These are phyloP conservation scores for Backusella australiensis DNA, from an alignment of 192 early-diverging fungal species.

Conservation along the genomic window DNA sequence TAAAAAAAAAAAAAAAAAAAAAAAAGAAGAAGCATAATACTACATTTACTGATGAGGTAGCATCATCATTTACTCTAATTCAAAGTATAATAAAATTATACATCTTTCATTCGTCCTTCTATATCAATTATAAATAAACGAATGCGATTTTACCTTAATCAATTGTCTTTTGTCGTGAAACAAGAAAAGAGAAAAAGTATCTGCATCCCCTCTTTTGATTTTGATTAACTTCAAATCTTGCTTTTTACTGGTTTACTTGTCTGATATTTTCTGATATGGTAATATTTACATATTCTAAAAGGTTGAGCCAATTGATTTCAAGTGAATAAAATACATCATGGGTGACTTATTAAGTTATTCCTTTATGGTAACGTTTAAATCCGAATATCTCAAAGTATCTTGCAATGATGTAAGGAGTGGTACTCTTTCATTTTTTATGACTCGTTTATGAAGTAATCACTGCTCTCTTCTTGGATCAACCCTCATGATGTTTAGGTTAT, in stretches of 20 bases:
- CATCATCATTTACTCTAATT: neutral
- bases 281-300: neutral
- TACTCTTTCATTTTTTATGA: too few relatives aligned
- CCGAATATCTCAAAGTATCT: too few relatives aligned
- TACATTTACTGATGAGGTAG: neutral
- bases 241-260: neutral
- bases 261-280: neutral
- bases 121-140: neutral
- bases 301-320: neutral
- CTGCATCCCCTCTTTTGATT: neutral
- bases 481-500: too few relatives aligned
- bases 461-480: too few relatives aligned
- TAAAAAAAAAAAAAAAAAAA: neutral
- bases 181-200: neutral
- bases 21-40: neutral
- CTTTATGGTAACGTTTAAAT: neutral
- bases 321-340: neutral
- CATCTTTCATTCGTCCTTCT: neutral
- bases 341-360: neutral
- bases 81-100: neutral
- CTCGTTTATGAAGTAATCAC: too few relatives aligned
- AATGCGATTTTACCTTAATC: neutral
- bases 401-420: too few relatives aligned
- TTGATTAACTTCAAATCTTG: neutral
- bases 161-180: neutral